Percentiles rank a stretch among this genome's conserved stretches.
Evolutionary conservation across 2,329 filamentous ascomycete species (phyloP).

Genomic region (Colletotrichum chrysophilum): DNA sequence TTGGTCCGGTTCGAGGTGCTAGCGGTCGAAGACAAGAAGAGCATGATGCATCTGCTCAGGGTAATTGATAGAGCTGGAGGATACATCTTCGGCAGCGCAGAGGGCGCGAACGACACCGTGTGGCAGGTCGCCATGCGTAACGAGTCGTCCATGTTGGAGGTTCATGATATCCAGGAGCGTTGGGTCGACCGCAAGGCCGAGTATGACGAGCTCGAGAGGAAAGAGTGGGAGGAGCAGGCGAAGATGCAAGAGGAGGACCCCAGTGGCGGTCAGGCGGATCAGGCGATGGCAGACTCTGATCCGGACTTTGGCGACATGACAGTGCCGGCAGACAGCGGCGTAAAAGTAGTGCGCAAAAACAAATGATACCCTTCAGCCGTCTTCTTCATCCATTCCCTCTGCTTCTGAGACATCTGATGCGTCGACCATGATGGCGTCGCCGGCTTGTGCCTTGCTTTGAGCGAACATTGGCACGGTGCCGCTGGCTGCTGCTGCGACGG

Average conservation of each 20-base stretch:
- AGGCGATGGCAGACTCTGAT: slow-evolving; percentile 45
- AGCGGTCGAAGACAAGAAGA: slow-evolving; percentile 95
- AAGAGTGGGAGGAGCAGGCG: slow-evolving; percentile 77
- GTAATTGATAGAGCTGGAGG: slow-evolving; percentile 92
- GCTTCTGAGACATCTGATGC: slow-evolving; percentile 46
- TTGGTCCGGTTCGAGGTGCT: slow-evolving; percentile 92
- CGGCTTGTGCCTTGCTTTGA: slow-evolving; percentile 73
- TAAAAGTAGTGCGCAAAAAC: slow-evolving; percentile 74
- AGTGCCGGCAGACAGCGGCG: slow-evolving; percentile 64
- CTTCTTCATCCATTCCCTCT: slow-evolving; percentile 51
- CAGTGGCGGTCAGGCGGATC: background rate
- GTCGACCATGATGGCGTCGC: slow-evolving; percentile 43
- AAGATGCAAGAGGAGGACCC: slow-evolving; percentile 43
- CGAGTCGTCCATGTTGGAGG: slow-evolving; percentile 76
- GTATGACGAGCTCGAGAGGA: slow-evolving; percentile 80
- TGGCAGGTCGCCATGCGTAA: slow-evolving; percentile 95
- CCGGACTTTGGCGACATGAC: slow-evolving; percentile 58
- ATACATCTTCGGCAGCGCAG: slow-evolving; percentile 88
- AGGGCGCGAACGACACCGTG: slow-evolving; percentile 94
- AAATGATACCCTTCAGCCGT: slow-evolving; percentile 55
- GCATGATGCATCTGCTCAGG: slow-evolving; percentile 90
- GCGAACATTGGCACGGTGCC: slow-evolving; percentile 2
- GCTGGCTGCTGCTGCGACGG: background rate
- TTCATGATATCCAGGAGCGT: slow-evolving; percentile 90
- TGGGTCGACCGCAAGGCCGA: slow-evolving; percentile 93